phyloP scores from a whole-genome alignment of 1,284 basidiomycete species.

The Cystobasidium pallidum region DNA sequence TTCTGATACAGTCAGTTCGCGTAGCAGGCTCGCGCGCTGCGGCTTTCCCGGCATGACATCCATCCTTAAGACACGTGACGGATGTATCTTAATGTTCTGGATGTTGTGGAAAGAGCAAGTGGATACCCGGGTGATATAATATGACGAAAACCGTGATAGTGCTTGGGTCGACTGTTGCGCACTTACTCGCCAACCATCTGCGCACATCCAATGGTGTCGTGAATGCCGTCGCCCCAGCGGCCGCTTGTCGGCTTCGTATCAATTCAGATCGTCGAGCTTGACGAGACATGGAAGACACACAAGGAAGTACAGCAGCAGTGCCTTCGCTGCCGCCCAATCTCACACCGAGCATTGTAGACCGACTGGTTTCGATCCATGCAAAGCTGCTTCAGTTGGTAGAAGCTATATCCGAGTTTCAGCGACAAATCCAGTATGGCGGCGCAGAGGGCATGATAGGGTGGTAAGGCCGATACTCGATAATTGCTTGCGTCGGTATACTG shows the following conservation, averaged over 20 bases:
- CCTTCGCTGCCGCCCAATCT: constrained; percentile 44
- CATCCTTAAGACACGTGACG: no score
- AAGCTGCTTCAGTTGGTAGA: constrained; percentile 45
- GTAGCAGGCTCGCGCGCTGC: no score
- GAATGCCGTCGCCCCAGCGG: no score
- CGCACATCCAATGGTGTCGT: no score
- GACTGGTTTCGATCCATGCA: constrained; percentile 41
- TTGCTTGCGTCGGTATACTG: no score
- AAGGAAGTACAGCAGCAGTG: not conserved
- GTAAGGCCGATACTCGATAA: not conserved
- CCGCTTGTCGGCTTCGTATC: not conserved
- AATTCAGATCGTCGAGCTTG: not conserved
- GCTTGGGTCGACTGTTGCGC: no score
- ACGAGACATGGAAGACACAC: constrained; percentile 3
- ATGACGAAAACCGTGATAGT: no score
- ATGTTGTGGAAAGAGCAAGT: no score
- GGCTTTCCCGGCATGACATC: no score
- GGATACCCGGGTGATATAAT: not conserved
- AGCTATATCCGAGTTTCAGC: constrained; percentile 30
- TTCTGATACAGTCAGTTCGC: no score
- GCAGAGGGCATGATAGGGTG: constrained; percentile 42
- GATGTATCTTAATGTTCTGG: no score
- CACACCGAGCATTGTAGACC: constrained; percentile 26
- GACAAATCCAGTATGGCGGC: constrained; percentile 32
- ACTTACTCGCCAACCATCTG: no score